These are phyloP conservation scores for Phytopythium oedochilum DNA, from an alignment of 352 stramenopile species.

Conservation along the genomic window DNA sequence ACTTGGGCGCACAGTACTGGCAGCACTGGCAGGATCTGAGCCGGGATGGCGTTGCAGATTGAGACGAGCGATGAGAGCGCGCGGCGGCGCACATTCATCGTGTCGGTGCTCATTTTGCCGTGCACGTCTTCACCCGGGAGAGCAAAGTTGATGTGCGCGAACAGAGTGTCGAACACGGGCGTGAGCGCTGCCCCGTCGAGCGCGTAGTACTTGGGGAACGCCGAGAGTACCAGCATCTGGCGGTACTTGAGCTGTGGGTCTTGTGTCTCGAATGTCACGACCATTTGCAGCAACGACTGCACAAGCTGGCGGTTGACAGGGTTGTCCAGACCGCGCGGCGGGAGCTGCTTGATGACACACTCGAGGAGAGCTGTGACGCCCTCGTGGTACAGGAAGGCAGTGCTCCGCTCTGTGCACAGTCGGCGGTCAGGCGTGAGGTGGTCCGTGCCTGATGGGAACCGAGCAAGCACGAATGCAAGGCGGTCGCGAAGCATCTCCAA, in stretches of 20 bases:
- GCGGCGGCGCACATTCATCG: slow-evolving; percentile 63
- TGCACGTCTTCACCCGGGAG: slow-evolving; percentile 65
- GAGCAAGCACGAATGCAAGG: slow-evolving; percentile 42
- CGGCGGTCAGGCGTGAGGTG: slow-evolving; percentile 36
- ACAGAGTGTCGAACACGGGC: slow-evolving; percentile 71
- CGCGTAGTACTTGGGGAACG: slow-evolving; percentile 76
- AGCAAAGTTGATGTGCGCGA: slow-evolving; percentile 67
- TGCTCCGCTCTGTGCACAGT: slow-evolving; percentile 58
- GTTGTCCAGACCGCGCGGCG: slow-evolving; percentile 30
- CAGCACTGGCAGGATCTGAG: slow-evolving; percentile 72
- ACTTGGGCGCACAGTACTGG: slow-evolving; percentile 65
- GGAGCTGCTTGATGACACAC: slow-evolving; percentile 74
- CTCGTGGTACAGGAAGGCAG: slow-evolving; percentile 73
- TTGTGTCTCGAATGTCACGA: slow-evolving; percentile 45
- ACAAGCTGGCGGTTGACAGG: slow-evolving; percentile 35
- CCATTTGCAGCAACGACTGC: slow-evolving; percentile 40
- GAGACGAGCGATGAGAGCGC: slow-evolving; percentile 67
- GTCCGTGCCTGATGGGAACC: slow-evolving; percentile 42
- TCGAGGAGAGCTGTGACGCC: slow-evolving; percentile 64
- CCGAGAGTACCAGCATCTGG: slow-evolving; percentile 58
- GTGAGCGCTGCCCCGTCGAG: slow-evolving; percentile 54
- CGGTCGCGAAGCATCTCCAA: slow-evolving; percentile 61
- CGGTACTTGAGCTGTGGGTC: slow-evolving; percentile 75
- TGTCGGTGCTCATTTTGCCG: slow-evolving; percentile 57
- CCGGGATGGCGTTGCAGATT: slow-evolving; percentile 72